Base-by-base conservation (phyloP, 192 early-diverging fungal species). In the Mortierella claussenii region DNA sequence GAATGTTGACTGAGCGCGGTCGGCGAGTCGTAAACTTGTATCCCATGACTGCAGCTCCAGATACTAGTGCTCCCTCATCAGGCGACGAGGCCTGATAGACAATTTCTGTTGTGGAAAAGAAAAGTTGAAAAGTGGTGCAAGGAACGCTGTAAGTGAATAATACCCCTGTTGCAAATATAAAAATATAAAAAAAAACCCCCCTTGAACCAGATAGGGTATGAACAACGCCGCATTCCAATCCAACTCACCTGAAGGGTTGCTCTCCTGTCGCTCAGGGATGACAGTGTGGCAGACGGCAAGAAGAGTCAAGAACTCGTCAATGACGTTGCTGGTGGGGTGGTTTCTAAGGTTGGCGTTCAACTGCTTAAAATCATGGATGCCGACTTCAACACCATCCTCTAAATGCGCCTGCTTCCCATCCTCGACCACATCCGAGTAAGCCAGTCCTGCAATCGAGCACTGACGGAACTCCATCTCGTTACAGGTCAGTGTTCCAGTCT, bases 211-310 rank as follows among this genome's bases (percentile, higher is more conserved):
- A n/a, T n/a, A n/a, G n/a, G 6, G 24, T 20, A 11, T 9, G 9
- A 28, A 11, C 2, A 24, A 40, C 8, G 13, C 20, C 6, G 20
- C 15, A 50, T 27, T 11, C 11, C 11, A 49, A 49, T 26, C 34
- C 53, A 37, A 30, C 48, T 34, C 61, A 79, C 83, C 68, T 32
- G 60, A 40, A 26, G 70, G 63, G 30, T 80, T 73, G 23, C 43
- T 55, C 28, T 86, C 86, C 18, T 82, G 69, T 43, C 76, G 60
- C 79, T 98, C 96, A 11, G 98, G 97, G 73, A 99, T 99, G 20
- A 99, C 98, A 4, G 98, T 99, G 70, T 99, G 98, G 79, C 97
- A 99, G 8, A 94, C 93, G 20, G 95, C 89, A 20, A 99, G 84
- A 13, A 97, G 76, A 27, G 90, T 89, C 61, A 98, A 85, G 64